A percentile compares a stretch with the other conserved stretches of the same genome.
Evolutionary conservation across 768 basidiomycete species (phyloP).

Genomic region (Termitomyces sp.): DNA sequence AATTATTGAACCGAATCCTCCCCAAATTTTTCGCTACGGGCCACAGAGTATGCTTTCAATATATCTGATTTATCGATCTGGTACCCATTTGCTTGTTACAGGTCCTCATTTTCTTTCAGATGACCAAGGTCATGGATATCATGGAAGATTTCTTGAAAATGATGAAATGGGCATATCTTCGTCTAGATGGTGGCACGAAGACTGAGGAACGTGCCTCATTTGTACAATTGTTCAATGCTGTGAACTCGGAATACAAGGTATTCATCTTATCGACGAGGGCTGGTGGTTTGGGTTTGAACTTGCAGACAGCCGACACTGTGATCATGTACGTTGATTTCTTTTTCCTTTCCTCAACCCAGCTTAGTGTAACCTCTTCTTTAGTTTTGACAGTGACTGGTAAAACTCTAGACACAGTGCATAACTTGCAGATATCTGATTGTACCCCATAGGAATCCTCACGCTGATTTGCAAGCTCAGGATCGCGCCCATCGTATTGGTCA

Average conservation of each 20-base stretch:
- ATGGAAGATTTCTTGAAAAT: constrained; percentile 93
- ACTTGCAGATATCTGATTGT: neutral
- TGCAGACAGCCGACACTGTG: constrained; percentile 96
- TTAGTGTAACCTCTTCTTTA: constrained; percentile 22
- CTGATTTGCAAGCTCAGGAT: constrained; percentile 98
- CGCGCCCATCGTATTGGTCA: constrained; percentile 99
- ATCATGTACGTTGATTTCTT: constrained; percentile 62
- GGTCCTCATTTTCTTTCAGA: constrained; percentile 99
- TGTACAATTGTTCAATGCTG: constrained; percentile 86
- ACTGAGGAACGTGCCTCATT: constrained; percentile 90
- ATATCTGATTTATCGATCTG: neutral
- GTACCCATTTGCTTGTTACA: constrained; percentile 22
- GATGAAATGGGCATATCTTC: constrained; percentile 82
- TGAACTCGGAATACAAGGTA: constrained; percentile 79
- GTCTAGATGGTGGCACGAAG: constrained; percentile 95
- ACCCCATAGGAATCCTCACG: constrained; percentile 83
- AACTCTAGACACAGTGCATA: neutral
- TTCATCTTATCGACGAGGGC: constrained; percentile 94
- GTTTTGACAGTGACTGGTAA: constrained; percentile 76
- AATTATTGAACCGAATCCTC: constrained; percentile 83
- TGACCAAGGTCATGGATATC: constrained; percentile 99
- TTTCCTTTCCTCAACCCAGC: neutral
- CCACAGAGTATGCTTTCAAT: constrained; percentile 60
- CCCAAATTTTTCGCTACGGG: constrained; percentile 93
- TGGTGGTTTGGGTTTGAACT: constrained; percentile 88